Evolutionary conservation across 2,329 filamentous ascomycete genomes (phyloP), one percentile per base, ranked within the genome.

Genomic region (Calonectria ilicicola): DNA sequence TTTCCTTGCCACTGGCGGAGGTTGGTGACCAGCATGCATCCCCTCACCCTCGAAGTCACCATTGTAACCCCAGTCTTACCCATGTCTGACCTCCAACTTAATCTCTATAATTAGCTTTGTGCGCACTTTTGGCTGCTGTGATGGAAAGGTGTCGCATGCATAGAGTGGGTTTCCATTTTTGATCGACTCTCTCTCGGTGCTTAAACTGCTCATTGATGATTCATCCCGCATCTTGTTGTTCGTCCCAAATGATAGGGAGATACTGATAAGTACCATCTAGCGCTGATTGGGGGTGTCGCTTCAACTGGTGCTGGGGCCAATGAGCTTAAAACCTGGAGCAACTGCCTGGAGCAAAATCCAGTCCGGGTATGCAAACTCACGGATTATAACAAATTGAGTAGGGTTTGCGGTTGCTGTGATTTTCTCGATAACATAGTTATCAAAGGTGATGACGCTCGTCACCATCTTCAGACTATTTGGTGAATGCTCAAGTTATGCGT

Each of bases 41-140:
- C 65, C 69, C 69, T 72, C 69, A 46, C 64, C 44, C 26, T 60
- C 44, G 27, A 21, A 40, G 64, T 63, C 42, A 51, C 42, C 46
- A 58, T 53, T 72, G 69, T 26, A 67, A 67, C 69, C 53, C 69
- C 64, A 46, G 65, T 71, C 64, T 67, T 35, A 67, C 40, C 69
- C 58, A 64, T 72, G 65, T 67, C 65, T 47, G 23, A 65, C 58
- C 40, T 72, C 65, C 65, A 46, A 40, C 38, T 32, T 40, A 51
- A 49, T 49, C 38, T 60, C 69, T 72, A 72, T 67, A 35, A 72
- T 72, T 72, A 72, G 69, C 29, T 21, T 29, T 12, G 35, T 29
- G 63, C 51, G 21, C 35, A 64, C 26, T 35, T 29, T 46, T 63
- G 38, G 26, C 17, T 38, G 26, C n/a, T 14, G 46, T 44, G 35